Conservation (phyloP, 768 basidiomycete genomes). For the Kwoniella sp. region DNA sequence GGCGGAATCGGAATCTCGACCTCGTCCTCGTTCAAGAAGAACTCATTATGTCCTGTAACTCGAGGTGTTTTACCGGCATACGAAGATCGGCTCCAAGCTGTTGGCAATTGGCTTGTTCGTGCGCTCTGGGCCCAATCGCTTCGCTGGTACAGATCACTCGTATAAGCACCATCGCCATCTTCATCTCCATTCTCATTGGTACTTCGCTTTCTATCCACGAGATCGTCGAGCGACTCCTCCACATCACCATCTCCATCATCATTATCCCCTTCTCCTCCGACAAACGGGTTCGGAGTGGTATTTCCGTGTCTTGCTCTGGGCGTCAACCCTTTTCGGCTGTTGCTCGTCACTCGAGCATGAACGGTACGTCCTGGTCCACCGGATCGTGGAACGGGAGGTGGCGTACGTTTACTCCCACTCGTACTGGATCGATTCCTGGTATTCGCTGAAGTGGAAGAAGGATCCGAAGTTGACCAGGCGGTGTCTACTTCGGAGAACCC, state of each 20-base stretch:
- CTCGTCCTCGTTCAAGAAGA: neutral
- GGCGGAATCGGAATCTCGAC: neutral
- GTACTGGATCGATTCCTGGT: conserved; percentile 5
- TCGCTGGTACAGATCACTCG: conserved; percentile 1
- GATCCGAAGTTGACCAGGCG: neutral
- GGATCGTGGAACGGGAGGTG: conserved; percentile 7
- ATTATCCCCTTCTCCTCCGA: neutral
- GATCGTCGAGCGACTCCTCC: neutral
- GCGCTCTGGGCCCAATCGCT: conserved; percentile 3
- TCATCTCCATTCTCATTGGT: neutral
- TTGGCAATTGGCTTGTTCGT: neutral
- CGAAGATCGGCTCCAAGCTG: conserved; percentile 10
- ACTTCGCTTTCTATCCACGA: neutral
- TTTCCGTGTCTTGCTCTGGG: neutral
- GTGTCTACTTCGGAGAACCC: conserved; percentile 25
- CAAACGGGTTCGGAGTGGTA: neutral
- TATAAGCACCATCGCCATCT: neutral
- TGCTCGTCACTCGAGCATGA: neutral
- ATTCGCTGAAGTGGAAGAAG: neutral
- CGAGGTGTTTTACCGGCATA: neutral
- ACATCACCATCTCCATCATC: neutral
- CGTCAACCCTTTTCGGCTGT: neutral
- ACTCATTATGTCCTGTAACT: neutral
- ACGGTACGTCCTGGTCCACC: conserved; percentile 6
- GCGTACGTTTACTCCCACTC: neutral